Percentiles rank a stretch among this genome's conserved stretches.
These are phyloP conservation scores for Globisporangium viniferum DNA, from an alignment of 352 stramenopile species.

Conservation along the genomic window DNA sequence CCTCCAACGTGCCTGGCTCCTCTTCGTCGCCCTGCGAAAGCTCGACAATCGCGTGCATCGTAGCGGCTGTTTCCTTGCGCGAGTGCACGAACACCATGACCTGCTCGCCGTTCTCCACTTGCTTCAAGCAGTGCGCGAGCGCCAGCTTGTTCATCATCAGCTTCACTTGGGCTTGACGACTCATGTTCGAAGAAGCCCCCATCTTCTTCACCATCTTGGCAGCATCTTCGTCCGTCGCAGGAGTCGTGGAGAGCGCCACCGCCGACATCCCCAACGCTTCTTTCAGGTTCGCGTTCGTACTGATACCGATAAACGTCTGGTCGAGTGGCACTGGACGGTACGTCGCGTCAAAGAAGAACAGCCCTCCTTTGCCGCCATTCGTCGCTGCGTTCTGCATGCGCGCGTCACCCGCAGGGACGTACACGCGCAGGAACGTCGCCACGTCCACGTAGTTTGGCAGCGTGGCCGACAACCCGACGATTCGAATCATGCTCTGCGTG, in stretches of 20 bases:
- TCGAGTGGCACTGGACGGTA: slow-evolving; percentile 98
- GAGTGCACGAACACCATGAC: slow-evolving; percentile 99
- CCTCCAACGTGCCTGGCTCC: slow-evolving; percentile 46
- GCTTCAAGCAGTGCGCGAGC: slow-evolving; percentile 62
- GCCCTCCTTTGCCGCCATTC: slow-evolving; percentile 77
- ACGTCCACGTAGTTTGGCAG: slow-evolving; percentile 99
- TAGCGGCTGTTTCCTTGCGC: slow-evolving; percentile 96
- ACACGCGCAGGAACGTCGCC: slow-evolving; percentile 96
- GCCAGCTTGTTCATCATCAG: slow-evolving; percentile 87
- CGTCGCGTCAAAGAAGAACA: slow-evolving; percentile 98
- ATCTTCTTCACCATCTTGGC: slow-evolving; percentile 37
- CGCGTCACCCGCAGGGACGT: slow-evolving; percentile 50
- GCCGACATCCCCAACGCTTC: slow-evolving; percentile 57
- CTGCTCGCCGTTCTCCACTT: slow-evolving; percentile 68
- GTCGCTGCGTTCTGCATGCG: slow-evolving; percentile 63
- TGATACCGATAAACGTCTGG: slow-evolving; percentile 98
- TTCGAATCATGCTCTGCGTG: slow-evolving; percentile 95
- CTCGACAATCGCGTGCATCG: slow-evolving; percentile 92
- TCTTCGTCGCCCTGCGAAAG: slow-evolving; percentile 72
- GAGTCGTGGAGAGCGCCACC: slow-evolving; percentile 40
- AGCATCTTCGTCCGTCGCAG: slow-evolving; percentile 44
- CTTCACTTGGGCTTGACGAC: slow-evolving; percentile 56
- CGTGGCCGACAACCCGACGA: slow-evolving; percentile 98
- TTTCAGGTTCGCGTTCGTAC: slow-evolving; percentile 59
- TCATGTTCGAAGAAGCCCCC: slow-evolving; percentile 38